These are phyloP conservation scores for Apiospora aurea DNA, from an alignment of 2,329 filamentous ascomycete species.

Conservation along the genomic window DNA sequence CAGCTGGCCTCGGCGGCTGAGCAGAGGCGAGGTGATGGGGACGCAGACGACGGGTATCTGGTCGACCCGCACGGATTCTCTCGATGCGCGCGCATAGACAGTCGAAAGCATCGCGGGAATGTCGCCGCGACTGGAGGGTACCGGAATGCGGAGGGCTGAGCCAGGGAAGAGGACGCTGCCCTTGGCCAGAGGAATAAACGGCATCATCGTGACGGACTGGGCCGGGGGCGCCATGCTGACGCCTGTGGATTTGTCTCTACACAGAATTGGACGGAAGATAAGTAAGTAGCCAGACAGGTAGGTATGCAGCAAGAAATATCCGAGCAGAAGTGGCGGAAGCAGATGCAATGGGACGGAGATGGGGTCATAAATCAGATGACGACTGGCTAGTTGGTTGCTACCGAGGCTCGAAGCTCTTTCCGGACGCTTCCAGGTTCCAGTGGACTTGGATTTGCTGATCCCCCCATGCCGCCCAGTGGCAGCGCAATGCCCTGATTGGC, in stretches of 20 bases:
- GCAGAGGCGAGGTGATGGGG: slow-evolving; percentile 77
- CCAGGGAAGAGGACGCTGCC: slow-evolving; percentile 86
- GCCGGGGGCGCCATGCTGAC: slow-evolving; percentile 39
- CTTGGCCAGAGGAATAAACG: slow-evolving; percentile 82
- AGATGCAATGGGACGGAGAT: background rate
- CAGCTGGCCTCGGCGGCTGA: slow-evolving; percentile 77
- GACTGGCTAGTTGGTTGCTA: background rate
- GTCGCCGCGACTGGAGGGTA: slow-evolving; percentile 81
- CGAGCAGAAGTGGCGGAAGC: background rate
- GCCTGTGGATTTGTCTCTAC: background rate
- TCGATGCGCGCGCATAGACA: slow-evolving; percentile 79
- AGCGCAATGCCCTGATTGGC: background rate
- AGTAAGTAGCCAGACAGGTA: background rate
- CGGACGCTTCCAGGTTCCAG: background rate
- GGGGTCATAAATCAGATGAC: slow-evolving; percentile 1
- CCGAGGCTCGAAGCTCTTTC: slow-evolving; percentile 2
- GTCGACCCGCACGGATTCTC: slow-evolving; percentile 69
- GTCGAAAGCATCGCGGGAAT: slow-evolving; percentile 87
- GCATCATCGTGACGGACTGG: slow-evolving; percentile 60
- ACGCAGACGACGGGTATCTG: slow-evolving; percentile 85
- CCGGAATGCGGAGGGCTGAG: slow-evolving; percentile 82
- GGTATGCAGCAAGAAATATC: background rate
- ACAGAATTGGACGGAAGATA: background rate
- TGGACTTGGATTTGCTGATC: slow-evolving; percentile 5
- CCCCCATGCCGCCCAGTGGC: background rate